Base-by-base conservation (phyloP, 2,329 filamentous ascomycete genomes). In the Geosmithia flava region DNA sequence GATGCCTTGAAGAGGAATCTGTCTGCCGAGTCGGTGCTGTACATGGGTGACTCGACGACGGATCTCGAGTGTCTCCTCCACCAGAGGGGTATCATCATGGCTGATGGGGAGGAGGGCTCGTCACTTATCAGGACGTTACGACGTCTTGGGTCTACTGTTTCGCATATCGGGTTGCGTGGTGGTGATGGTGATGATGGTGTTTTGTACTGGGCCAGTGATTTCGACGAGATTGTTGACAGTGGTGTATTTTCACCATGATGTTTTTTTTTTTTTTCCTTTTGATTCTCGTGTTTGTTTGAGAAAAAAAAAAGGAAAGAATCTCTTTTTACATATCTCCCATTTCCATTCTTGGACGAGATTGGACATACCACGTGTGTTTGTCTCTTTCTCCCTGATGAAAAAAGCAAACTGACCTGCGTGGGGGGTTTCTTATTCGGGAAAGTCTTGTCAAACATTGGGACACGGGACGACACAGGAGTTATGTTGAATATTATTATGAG, bases 21-120 rank as follows among this genome's bases (percentile, higher is more conserved):
- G 52, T 11, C 33, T 37, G 10, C 56, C 4, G 52, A 49, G 1
- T 48, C 53, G 48, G 55, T 64, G n/a, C 57, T 75, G n/a, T 80
- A 80, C 60, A 70, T 78, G 56, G 76, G 76, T 7, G 76, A 80
- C 56, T 78, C 76, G 27, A 67, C 68, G 2, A 79, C 76, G 2
- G 76, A 80, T 56, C 58, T 80, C 49, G 69, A 72, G 55, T 80
- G 76, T 50, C 58, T 80, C 39, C 53, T 76, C 3, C 56, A 59
- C 20, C 59, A 58, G 2, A 59, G 62, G 6, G 76, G 75, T 3
- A 59, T 78, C 20, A 68, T 74, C 42, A 64, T 80, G 40, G 64
- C 69, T 1, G 56, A 68, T 39, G 54, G 61, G 16, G 62, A 62
- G 50, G 46, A 37, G 48, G 53, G 50, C 5, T 61, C 54, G n/a